These are phyloP conservation scores for Penicillium sp. DNA, from an alignment of 2,329 filamentous ascomycete genomes.

Conservation along the genomic window DNA sequence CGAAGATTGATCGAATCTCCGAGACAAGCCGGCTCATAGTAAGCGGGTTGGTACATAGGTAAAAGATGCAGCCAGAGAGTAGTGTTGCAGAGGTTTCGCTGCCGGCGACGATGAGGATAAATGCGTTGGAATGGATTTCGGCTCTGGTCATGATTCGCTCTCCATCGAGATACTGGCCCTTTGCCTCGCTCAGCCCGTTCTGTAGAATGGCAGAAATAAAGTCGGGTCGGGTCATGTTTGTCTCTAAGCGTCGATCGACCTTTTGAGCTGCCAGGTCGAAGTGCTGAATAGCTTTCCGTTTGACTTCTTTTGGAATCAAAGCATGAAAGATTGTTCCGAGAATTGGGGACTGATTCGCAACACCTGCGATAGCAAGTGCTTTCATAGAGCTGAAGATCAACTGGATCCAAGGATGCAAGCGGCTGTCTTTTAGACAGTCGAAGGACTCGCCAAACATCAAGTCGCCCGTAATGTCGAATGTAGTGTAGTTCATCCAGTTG, in stretches of 20 bases:
- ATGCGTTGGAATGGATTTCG: constrained; percentile 24
- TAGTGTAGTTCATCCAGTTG: constrained; percentile 34
- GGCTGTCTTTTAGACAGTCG: constrained; percentile 34
- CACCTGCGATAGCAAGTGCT: constrained; percentile 14
- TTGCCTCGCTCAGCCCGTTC: constrained; percentile 18
- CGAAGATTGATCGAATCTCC: constrained; percentile 26
- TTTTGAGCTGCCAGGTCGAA: constrained; percentile 21
- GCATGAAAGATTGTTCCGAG: constrained; percentile 7
- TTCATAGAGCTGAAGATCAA: constrained; percentile 33
- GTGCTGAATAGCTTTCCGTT: constrained; percentile 15
- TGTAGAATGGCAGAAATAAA: constrained; percentile 26
- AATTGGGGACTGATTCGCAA: constrained; percentile 19
- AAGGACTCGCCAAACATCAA: constrained; percentile 41
- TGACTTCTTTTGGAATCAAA: constrained; percentile 12
- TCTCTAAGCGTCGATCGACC: constrained; percentile 19
- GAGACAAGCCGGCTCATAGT: constrained; percentile 16
- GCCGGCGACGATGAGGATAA: constrained; percentile 35
- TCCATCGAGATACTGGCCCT: constrained; percentile 12
- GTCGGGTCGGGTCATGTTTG: constrained; percentile 17
- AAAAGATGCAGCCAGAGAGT: constrained; percentile 35
- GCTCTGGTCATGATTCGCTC: constrained; percentile 22
- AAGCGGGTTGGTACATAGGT: constrained; percentile 22
- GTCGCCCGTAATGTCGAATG: constrained; percentile 41
- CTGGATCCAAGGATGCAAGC: constrained; percentile 40
- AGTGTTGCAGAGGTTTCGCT: constrained; percentile 42